These are phyloP conservation scores for Coemansia sp. DNA, from an alignment of 192 early-diverging fungal species.

Conservation along the genomic window DNA sequence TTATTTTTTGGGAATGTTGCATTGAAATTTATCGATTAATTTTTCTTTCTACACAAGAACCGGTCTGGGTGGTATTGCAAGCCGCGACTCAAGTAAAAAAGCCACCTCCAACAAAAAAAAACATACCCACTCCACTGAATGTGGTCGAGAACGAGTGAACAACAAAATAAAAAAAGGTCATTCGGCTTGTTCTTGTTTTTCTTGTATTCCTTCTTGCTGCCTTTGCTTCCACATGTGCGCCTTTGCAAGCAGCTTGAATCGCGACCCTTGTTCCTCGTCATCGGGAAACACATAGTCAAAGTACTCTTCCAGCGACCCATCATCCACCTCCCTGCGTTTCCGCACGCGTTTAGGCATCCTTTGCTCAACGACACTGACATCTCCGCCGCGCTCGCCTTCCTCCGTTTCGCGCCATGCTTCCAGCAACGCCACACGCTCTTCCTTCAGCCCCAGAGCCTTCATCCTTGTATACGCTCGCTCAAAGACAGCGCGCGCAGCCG, in stretches of 20 bases:
- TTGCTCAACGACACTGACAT: constrained; percentile 65
- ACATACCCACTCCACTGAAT: too few relatives aligned
- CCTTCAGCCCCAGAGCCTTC: constrained; percentile 73
- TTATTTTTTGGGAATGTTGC: not conserved
- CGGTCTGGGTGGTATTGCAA: too few relatives aligned
- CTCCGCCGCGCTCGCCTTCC: constrained; percentile 65
- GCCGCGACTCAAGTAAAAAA: too few relatives aligned
- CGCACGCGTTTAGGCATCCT: constrained; percentile 92
- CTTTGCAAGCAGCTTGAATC: constrained; percentile 89
- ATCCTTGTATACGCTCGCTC: constrained; percentile 71
- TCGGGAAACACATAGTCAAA: constrained; percentile 99
- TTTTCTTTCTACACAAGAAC: too few relatives aligned
- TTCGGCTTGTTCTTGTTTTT: not conserved
- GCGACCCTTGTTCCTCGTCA: constrained; percentile 83
- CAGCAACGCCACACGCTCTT: constrained; percentile 72
- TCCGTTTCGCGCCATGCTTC: constrained; percentile 89
- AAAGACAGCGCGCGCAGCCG: constrained; percentile 79
- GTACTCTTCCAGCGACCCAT: constrained; percentile 91
- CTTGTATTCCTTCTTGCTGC: not conserved
- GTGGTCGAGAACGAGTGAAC: too few relatives aligned
- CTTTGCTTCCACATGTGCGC: constrained; percentile 83
- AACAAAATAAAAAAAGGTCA: not conserved
- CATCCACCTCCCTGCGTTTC: constrained; percentile 71
- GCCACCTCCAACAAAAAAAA: too few relatives aligned
- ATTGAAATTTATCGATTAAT: too few relatives aligned